Base-by-base conservation (phyloP, 2,329 filamentous ascomycete genomes). In the Ceratocystis papillata region DNA sequence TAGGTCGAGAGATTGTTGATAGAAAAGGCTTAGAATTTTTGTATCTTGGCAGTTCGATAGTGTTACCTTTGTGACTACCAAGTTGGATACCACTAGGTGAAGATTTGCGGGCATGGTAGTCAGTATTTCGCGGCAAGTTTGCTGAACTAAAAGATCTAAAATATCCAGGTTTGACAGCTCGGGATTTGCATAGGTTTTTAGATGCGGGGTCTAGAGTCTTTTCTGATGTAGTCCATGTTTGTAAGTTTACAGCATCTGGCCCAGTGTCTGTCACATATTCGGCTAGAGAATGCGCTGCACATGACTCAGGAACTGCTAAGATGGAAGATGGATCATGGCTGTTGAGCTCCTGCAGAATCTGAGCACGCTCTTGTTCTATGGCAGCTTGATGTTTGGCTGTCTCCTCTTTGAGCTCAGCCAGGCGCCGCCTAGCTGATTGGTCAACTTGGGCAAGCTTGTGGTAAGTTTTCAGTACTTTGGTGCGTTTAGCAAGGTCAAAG, bases 321-420 rank as follows among this genome's bases (percentile, higher is more conserved):
- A 30, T 25, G 8, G 53, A 25, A 7, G 33, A 12, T 2, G 33
- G n/a, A 22, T 61, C 63, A 33, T 59, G 37, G 20, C 12, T 28
- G 15, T 67, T 68, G 7, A 72, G 69, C 37, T 71, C 68, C 15
- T 57, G 37, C 22, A 72, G 55, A 33, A 72, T 66, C 45, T 65
- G 69, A 2, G 53, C 61, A n/a, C 68, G 68, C 63, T 72, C 69
- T 12, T 68, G 67, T 7, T 72, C 70, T 17, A 72, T 65, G 7
- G 50, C 61, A 28, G 61, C 61, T 17, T 60, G 37, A 41, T 67
- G 37, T 10, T 55, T 30, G 41, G 15, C 62, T 45, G 45, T 63
- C 41, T 67, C 65, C 25, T 41, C n/a, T 17, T 69, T 68, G 2
- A 72, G 68, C 37, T 70, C 69, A 5, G 61, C 37, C n/a, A 72